Conservation (phyloP, 2,329 filamentous ascomycete genomes). For the Claviceps purpurea region DNA sequence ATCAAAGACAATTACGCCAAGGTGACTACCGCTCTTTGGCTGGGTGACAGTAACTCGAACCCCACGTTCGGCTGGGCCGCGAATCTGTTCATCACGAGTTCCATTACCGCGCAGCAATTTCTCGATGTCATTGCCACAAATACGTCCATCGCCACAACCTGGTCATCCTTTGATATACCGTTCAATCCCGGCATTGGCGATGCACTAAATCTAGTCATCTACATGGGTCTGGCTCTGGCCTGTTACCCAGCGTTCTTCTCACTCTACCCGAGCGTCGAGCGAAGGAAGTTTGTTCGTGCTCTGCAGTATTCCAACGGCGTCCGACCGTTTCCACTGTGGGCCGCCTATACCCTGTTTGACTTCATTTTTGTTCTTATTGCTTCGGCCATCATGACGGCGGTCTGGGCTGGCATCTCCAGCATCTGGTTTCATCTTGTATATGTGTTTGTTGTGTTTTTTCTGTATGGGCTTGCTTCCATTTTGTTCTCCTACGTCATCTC, state of each 20-base stretch:
- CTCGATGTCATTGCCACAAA: slow-evolving; percentile 54
- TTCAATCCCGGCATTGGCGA: slow-evolving; percentile 57
- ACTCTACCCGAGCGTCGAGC: slow-evolving; percentile 77
- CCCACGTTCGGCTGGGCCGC: slow-evolving; percentile 62
- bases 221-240: slow-evolving; percentile 66
- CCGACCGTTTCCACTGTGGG: slow-evolving; percentile 67
- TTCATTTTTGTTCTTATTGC: slow-evolving; percentile 56
- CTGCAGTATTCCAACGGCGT: slow-evolving; percentile 90
- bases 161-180: slow-evolving; percentile 61
- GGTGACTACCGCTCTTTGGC: slow-evolving; percentile 64
- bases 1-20: slow-evolving; percentile 50
- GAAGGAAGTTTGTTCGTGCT: slow-evolving; percentile 64
- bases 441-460: slow-evolving; percentile 64
- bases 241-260: slow-evolving; percentile 79
- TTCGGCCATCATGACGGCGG: slow-evolving; percentile 50
- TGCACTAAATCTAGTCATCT: slow-evolving; percentile 65
- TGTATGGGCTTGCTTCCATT: slow-evolving; percentile 69
- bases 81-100: slow-evolving; percentile 42
- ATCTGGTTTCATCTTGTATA: slow-evolving; percentile 72
- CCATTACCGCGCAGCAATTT: slow-evolving; percentile 51
- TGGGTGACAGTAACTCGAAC: slow-evolving; percentile 44
- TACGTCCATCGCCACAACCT: slow-evolving; percentile 56
- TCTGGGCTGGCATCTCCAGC: slow-evolving; percentile 51
- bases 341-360: slow-evolving; percentile 72
- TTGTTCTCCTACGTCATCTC: slow-evolving; percentile 72